Evolutionary conservation across 2,329 filamentous ascomycete species (phyloP).

Genomic region (Uncinocarpus reesii): DNA sequence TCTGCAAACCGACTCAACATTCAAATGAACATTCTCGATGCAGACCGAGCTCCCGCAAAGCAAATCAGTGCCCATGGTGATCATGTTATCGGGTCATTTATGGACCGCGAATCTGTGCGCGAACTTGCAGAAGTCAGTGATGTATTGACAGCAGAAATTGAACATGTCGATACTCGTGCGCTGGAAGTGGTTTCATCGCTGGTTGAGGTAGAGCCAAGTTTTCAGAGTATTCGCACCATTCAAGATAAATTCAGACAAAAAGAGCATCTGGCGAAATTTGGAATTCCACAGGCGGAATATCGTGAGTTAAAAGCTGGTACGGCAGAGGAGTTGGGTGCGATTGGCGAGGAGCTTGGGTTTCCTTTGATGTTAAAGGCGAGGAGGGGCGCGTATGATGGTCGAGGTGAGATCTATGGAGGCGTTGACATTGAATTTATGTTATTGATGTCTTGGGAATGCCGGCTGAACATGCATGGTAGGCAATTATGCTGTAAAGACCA

Average conservation of each 20-base stretch:
- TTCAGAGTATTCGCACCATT: conserved; percentile 75
- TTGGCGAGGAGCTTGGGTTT: conserved; percentile 58
- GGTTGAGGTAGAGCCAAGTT: conserved; percentile 65
- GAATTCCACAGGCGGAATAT: conserved; percentile 63
- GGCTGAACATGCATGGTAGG: conserved; percentile 31
- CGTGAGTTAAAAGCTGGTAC: conserved; percentile 53
- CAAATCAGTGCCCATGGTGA: conserved; percentile 65
- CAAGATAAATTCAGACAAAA: conserved; percentile 94
- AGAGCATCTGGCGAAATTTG: conserved; percentile 57
- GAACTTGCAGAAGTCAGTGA: conserved; percentile 67
- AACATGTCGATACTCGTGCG: conserved; percentile 85
- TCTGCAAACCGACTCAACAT: conserved; percentile 71
- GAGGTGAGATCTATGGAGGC: conserved; percentile 50
- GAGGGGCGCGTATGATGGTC: conserved; percentile 86
- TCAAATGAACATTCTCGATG: conserved; percentile 68
- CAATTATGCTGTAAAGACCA: conserved; percentile 54
- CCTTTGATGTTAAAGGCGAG: conserved; percentile 89
- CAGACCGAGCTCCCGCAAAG: conserved; percentile 66
- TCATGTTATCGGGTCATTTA: conserved; percentile 81
- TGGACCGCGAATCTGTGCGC: conserved; percentile 65
- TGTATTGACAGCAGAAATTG: conserved; percentile 85
- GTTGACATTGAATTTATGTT: neutral
- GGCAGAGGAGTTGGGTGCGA: conserved; percentile 51
- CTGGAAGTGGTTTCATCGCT: conserved; percentile 66
- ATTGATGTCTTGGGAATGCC: conserved; percentile 11